These are phyloP conservation scores for Kernera saxatilis DNA, from an alignment of 345 rosid genomes.

Conservation along the genomic window DNA sequence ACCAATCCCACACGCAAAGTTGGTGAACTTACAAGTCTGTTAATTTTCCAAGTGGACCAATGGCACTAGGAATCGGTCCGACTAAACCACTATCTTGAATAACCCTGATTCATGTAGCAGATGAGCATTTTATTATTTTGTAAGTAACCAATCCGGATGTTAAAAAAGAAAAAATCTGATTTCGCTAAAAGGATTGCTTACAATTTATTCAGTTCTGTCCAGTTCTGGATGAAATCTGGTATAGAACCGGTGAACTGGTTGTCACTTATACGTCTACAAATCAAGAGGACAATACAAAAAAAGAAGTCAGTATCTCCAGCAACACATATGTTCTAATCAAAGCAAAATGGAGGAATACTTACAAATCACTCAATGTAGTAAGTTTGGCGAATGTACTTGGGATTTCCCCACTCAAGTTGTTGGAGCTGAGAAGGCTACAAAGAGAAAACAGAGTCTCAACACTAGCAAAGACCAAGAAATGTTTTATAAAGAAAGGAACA, in stretches of 20 bases:
- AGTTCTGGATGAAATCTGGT: constrained; percentile 51
- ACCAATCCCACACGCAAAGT: neutral
- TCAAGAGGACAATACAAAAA: neutral
- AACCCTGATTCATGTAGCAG: constrained; percentile 19
- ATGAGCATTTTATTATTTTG: neutral
- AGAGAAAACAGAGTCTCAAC: neutral
- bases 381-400: constrained; percentile 46
- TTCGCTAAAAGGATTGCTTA: constrained; percentile 25
- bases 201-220: constrained; percentile 42
- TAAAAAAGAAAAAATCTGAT: neutral
- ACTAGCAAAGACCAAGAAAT: neutral
- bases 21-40: constrained; percentile 33
- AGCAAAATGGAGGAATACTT: constrained; percentile 10
- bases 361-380: constrained; percentile 41
- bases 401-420: constrained; percentile 43
- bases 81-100: constrained; percentile 50
- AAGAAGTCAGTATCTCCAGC: neutral
- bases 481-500: neutral
- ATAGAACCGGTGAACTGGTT: constrained; percentile 45
- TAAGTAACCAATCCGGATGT: neutral
- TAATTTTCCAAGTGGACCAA: constrained; percentile 11
- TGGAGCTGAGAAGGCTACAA: constrained; percentile 44
- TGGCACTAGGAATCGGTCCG: constrained; percentile 48
- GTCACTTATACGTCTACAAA: constrained; percentile 44
- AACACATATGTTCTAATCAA: neutral